phyloP scores from a whole-genome alignment of 345 rosid species.

The Eutrema heterophyllum region DNA sequence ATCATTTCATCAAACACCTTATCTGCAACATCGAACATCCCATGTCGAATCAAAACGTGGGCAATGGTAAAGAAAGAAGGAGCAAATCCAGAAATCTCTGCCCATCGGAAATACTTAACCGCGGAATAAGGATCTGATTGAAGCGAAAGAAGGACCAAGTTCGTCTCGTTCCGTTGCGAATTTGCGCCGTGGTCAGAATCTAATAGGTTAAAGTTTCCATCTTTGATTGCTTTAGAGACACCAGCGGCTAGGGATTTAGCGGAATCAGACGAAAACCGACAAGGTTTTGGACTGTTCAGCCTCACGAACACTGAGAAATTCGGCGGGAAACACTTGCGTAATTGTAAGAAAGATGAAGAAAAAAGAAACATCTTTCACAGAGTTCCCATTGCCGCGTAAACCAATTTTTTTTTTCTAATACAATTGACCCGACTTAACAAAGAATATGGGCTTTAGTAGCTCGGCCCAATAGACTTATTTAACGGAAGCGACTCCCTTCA shows the following conservation, averaged over 20 bases:
- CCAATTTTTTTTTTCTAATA: neutral
- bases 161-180: conserved; percentile 4
- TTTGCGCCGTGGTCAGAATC: neutral
- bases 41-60: conserved; percentile 31
- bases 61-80: conserved; percentile 35
- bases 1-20: conserved; percentile 40
- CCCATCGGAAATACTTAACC: conserved; percentile 27
- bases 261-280: conserved; percentile 1
- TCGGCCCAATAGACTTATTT: neutral
- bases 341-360: neutral
- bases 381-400: conserved; percentile 1
- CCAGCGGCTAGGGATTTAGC: neutral
- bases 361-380: conserved; percentile 3
- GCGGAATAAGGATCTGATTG: conserved; percentile 19
- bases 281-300: neutral
- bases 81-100: conserved; percentile 2
- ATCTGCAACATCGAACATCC: conserved; percentile 33
- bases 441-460: neutral
- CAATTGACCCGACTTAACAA: neutral
- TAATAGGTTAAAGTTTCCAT: conserved; percentile 3
- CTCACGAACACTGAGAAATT: neutral
- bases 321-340: conserved; percentile 5
- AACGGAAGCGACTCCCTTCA: neutral
- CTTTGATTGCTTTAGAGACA: conserved; percentile 20
- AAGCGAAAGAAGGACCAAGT: conserved; percentile 27